Percentiles rank a stretch among this genome's conserved stretches.
Conservation (phyloP, 129 eudicot species). For the Sambucus nigra region DNA sequence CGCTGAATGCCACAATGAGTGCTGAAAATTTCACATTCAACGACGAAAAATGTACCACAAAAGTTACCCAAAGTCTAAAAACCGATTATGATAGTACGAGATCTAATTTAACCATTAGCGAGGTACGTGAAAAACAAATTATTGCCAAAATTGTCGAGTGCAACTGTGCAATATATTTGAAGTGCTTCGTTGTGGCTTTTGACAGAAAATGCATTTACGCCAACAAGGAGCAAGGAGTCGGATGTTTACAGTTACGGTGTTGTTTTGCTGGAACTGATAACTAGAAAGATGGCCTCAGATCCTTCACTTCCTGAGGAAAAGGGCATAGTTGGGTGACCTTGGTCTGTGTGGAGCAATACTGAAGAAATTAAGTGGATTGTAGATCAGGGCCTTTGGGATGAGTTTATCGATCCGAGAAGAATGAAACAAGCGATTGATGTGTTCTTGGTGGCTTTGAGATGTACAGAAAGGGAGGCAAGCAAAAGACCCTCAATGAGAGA, state of each 20-base stretch:
- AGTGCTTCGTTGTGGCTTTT: neutral
- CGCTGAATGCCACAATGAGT: too few species aligned
- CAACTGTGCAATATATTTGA: neutral
- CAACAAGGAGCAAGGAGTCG: conserved; percentile 47
- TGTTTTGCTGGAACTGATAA: conserved; percentile 68
- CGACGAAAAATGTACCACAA: too few species aligned
- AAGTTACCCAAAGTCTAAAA: too few species aligned
- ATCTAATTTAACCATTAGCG: too few species aligned
- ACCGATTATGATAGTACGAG: too few species aligned
- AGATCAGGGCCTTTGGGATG: conserved; percentile 46
- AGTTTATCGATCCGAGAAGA: conserved; percentile 32
- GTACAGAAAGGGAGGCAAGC: conserved; percentile 59
- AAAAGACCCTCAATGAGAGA: conserved; percentile 79
- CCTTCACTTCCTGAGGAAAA: conserved; percentile 33
- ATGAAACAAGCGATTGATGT: conserved; percentile 50
- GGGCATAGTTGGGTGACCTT: conserved; percentile 58
- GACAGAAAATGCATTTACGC: conserved; percentile 71
- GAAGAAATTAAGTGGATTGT: conserved; percentile 40
- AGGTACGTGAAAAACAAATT: too few species aligned
- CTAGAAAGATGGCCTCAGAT: conserved; percentile 52
- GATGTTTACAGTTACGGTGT: conserved; percentile 93
- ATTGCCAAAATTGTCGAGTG: too few species aligned
- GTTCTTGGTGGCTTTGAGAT: conserved; percentile 53
- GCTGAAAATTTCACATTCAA: too few species aligned
- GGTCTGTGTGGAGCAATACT: conserved; percentile 32